These are phyloP conservation scores for Thuidium tamariscinum DNA, from an alignment of 225 moss, liverwort and hornwort genomes.

Conservation along the genomic window DNA sequence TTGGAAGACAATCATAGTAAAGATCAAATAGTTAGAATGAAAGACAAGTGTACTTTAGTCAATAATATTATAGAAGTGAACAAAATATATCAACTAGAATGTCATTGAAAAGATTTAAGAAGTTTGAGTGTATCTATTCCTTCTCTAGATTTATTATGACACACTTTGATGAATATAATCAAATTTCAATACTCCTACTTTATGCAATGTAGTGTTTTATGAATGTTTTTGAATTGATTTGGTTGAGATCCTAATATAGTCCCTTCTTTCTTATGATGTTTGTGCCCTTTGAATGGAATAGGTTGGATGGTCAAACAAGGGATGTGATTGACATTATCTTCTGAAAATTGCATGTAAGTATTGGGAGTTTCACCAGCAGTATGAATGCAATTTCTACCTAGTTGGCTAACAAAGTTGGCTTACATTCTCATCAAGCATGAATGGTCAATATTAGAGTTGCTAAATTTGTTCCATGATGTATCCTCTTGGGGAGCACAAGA, in stretches of 20 bases:
- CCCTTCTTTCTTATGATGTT: neutral
- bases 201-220: neutral
- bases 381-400: neutral
- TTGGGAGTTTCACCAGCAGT: neutral
- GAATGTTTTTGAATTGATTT: neutral
- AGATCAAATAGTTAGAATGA: neutral
- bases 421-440: too few species aligned
- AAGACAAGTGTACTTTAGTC: fast-evolving
- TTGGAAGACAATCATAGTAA: neutral
- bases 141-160: neutral
- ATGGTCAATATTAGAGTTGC: neutral
- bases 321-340: neutral
- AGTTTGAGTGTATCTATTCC: fast-evolving
- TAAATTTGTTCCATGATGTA: fast-evolving
- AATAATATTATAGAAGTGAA: neutral
- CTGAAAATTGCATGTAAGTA: neutral
- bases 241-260: neutral
- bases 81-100: neutral
- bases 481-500: too few species aligned
- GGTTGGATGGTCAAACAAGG: fast-evolving
- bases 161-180: too few species aligned
- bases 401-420: neutral
- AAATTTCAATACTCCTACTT: neutral
- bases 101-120: neutral
- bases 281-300: neutral